A percentile compares a stretch with the other conserved stretches of the same genome.
Conservation (phyloP, 2,329 filamentous ascomycete genomes). For the Endoconidiophora laricicola region DNA sequence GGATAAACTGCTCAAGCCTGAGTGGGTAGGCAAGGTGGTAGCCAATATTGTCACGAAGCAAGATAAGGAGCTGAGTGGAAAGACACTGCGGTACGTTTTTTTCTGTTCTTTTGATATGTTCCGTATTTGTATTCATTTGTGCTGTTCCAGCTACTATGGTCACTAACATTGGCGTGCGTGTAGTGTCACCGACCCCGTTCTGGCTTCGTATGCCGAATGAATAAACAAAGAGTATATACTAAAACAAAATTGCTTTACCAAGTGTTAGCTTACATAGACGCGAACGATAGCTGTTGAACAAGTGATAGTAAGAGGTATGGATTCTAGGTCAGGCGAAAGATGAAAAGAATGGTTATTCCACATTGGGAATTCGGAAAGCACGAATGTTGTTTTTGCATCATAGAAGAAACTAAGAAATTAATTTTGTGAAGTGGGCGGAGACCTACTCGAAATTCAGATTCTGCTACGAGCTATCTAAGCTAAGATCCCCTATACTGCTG, state of each 20-base stretch:
- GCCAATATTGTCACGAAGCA: slow-evolving; percentile 56
- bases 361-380: slow-evolving; percentile 11
- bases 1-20: slow-evolving; percentile 60
- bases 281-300: not conserved
- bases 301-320: not conserved
- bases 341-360: slow-evolving; percentile 13
- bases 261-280: not conserved
- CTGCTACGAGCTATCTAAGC: not conserved
- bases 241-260: slow-evolving; percentile 13
- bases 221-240: slow-evolving; percentile 16
- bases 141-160: not conserved
- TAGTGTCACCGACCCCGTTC: slow-evolving; percentile 20
- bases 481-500: not conserved
- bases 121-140: too few relatives aligned
- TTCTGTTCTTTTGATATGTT: slow-evolving; percentile 13
- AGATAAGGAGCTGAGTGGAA: slow-evolving; percentile 52
- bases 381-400: slow-evolving; percentile 12
- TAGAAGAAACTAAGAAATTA: not conserved
- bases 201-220: slow-evolving; percentile 29
- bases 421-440: not conserved
- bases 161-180: not conserved
- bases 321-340: slow-evolving; percentile 12
- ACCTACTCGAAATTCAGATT: slow-evolving; percentile 3
- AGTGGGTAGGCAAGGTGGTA: slow-evolving; percentile 75
- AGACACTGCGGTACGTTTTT: slow-evolving; percentile 49